Base-by-base conservation (phyloP, 2,329 filamentous ascomycete species). In the Arthrobotrys conoides region DNA sequence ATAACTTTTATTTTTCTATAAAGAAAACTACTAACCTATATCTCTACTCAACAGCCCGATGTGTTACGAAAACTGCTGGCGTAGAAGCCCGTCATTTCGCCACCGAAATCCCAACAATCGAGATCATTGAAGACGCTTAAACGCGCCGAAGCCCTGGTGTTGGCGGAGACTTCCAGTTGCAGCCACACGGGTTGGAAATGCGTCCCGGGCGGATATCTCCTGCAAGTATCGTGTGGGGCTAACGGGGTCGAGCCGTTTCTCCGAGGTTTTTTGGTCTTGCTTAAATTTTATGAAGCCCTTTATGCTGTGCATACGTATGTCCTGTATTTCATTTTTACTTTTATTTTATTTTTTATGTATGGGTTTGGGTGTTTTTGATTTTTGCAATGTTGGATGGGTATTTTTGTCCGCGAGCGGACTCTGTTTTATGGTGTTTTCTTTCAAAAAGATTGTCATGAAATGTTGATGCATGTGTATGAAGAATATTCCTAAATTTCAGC, bases 101-200 rank as follows among this genome's bases (percentile, higher is more conserved):
- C 59, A 72, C 59, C 33, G 33, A 66, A n/a, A 66, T 66, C 48
- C 69, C 69, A 53, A 44, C 46, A 53, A 66, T 72, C 48, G 69
- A 72, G 22, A 41, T 57, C 48, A 46, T 33, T 16, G 44, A 71
- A 41, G 59, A 66, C 16, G 36, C 33, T 36, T 48, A 24, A 30
- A 18, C 8, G 18, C n/a, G 44, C 44, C 48, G 33, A 36, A 30
- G 14, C 49, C 59, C 69, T 61, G 30, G 22, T 51, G 44, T 57
- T 48, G 27, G 16, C 30, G 59, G 69, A 36, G 41, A 27, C 44
- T 72, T 72, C 57, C 57, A 44, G 20, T 20, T 8, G 57, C 14
- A 20, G 14, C 20, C 9, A 20, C 36, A 41, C 14, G 36, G 33
- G 14, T 33, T 41, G 57, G 18, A 44, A 44, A 44, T 44, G 57